Base-by-base conservation (phyloP, 768 basidiomycete species). In the Lyophyllum decastes region DNA sequence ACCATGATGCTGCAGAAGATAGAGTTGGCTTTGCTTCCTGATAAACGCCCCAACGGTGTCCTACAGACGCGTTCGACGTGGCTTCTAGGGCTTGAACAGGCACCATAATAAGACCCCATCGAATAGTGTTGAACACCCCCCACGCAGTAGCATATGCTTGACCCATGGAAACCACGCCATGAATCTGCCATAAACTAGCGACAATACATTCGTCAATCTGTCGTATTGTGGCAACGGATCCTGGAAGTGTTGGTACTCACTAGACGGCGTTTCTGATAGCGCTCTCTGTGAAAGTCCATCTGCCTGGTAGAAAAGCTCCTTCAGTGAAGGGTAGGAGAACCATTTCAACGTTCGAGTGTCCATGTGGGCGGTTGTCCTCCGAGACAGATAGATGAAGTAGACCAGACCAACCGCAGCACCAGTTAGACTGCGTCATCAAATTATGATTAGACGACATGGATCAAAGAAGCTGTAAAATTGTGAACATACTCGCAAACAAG, bases 61-160 rank as follows among this genome's bases (percentile, higher is more conserved):
- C 67, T n/a, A 68, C 66, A 45, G 67, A 68, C 35, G 67, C 53
- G 27, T 50, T 59, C 21, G 64, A 66, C 1, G 66, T 65, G 4
- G 62, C 60, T 27, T 62, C 62, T 9, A 68, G 57, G 8, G 64
- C 62, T 11, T 61, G 49, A 21, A 68, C 61, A 25, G 64, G 64
- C 30, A 68, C 64, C 66, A 65, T 68, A 22, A 69, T 56, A 26
- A 69, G 53, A 22, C 68, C 68, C 68, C 68, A 69, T 8, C 66
- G 60, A 44, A 69, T 69, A 7, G 66, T 69, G 46, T 63, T 67
- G 43, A 69, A 69, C 4, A 65, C 45, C 16, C 64, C 66, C 64
- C 64, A 69, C 4, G 68, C 68, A 16, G 66, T 69, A 12, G 68
- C 68, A 26, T 69, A 67, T 4, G 51, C 60, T 25, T 63, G 60